Conservation (phyloP, 2,329 filamentous ascomycete genomes). For the Hymenoscyphus fraxineus region DNA sequence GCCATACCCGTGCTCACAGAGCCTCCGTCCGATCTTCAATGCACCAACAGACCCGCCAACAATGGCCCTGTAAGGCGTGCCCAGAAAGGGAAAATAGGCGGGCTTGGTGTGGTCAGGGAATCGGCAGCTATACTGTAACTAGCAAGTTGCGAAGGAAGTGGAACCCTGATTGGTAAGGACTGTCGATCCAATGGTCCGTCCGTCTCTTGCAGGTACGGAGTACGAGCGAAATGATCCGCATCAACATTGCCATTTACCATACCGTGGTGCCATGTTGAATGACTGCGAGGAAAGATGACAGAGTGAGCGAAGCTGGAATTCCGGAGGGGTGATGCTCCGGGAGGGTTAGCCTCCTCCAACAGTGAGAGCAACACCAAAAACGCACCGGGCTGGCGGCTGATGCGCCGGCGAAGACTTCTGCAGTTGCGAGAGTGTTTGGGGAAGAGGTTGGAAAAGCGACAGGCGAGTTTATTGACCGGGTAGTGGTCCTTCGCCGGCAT, state of each 20-base stretch:
- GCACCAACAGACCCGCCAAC: neutral
- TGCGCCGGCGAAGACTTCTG: neutral
- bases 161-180: neutral
- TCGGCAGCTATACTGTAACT: neutral
- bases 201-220: neutral
- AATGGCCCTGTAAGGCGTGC: neutral
- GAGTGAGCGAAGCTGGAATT: neutral
- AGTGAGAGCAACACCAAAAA: neutral
- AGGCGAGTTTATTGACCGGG: neutral
- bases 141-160: neutral
- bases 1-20: neutral
- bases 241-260: neutral
- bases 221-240: neutral
- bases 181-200: neutral
- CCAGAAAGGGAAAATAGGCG: neutral
- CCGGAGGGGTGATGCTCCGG: neutral
- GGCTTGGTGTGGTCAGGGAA: neutral
- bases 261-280: neutral
- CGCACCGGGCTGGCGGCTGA: constrained; percentile 1
- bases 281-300: neutral
- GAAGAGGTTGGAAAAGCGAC: neutral
- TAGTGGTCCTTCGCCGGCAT: neutral
- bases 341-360: neutral
- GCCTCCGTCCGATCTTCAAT: neutral
- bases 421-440: neutral